A percentile compares a stretch with the other conserved stretches of the same genome.
These are phyloP conservation scores for Syncephalis plumigaleata DNA, from an alignment of 371 early-diverging fungal species.

Conservation along the genomic window DNA sequence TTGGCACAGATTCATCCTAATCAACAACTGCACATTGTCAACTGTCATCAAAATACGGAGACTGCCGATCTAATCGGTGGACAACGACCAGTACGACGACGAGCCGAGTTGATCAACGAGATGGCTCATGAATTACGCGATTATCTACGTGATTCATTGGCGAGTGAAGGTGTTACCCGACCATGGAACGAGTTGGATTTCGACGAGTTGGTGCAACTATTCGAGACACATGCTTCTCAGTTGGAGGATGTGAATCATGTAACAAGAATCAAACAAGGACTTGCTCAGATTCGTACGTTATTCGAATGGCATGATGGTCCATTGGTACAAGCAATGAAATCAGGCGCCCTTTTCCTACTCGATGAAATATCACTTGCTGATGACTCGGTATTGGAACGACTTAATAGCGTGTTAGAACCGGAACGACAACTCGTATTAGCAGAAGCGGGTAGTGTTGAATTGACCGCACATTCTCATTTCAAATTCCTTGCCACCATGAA, in stretches of 20 bases:
- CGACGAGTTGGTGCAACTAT: too few relatives aligned
- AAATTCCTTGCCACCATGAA: constrained; percentile 99
- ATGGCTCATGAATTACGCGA: too few relatives aligned
- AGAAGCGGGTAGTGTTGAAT: constrained; percentile 72
- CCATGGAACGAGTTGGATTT: too few relatives aligned
- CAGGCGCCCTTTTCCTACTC: constrained; percentile 90
- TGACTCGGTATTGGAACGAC: constrained; percentile 97
- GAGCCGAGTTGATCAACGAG: too few relatives aligned
- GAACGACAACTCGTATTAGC: constrained; percentile 79
- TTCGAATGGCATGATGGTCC: constrained; percentile 97
- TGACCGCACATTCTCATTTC: constrained; percentile 59
- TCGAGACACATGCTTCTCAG: too few relatives aligned
- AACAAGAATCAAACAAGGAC: too few relatives aligned
- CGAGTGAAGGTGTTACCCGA: too few relatives aligned
- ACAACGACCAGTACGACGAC: constrained; percentile 72
- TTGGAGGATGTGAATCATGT: too few relatives aligned
- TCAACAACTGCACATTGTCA: constrained; percentile 70
- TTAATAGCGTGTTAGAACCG: constrained; percentile 96
- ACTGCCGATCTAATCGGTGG: constrained; percentile 95
- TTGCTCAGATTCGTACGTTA: constrained; percentile 19
- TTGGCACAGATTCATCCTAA: constrained; percentile 41
- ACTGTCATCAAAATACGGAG: constrained; percentile 97
- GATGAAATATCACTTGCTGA: constrained; percentile 99
- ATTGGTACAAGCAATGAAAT: constrained; percentile 80
- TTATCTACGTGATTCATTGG: not conserved